Evolutionary conservation across 2,329 filamentous ascomycete genomes (phyloP).

Genomic region (Neopestalotiopsis rosae): DNA sequence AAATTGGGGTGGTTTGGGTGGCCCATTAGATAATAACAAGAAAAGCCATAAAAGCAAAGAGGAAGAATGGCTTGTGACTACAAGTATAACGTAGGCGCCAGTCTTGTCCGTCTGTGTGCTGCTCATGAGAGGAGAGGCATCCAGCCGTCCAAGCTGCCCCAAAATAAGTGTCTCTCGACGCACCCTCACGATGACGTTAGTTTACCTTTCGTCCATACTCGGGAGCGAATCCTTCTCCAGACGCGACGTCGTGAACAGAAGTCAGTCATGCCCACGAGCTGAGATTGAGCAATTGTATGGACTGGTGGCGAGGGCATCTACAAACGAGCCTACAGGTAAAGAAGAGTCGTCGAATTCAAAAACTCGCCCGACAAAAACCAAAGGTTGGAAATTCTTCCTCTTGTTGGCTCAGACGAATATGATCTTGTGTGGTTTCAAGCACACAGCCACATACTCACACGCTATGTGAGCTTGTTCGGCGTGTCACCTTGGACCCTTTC

Average conservation of each 20-base stretch:
- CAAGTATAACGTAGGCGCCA: not conserved
- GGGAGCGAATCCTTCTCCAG: not conserved
- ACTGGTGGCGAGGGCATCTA: not conserved
- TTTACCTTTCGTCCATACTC: not conserved
- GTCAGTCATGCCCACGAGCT: not conserved
- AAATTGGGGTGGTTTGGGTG: not conserved
- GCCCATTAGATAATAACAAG: no score
- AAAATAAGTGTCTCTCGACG: not conserved
- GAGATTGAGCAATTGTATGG: not conserved
- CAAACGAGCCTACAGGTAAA: not conserved
- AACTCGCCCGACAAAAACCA: not conserved
- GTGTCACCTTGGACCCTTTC: not conserved
- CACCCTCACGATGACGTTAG: not conserved
- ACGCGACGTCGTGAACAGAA: not conserved
- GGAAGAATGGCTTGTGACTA: not conserved
- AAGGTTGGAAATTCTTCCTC: not conserved
- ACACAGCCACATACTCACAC: not conserved
- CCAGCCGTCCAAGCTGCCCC: not conserved
- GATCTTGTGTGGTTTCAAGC: not conserved
- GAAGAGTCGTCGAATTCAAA: not conserved
- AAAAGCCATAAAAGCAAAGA: not conserved
- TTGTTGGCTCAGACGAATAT: not conserved
- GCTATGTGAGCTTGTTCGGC: not conserved
- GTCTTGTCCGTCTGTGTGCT: not conserved
- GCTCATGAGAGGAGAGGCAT: not conserved